Percentiles rank a stretch among this genome's conserved stretches.
These are phyloP conservation scores for Phragmites australis DNA, from an alignment of 176 grass and related monocot species.

Conservation along the genomic window DNA sequence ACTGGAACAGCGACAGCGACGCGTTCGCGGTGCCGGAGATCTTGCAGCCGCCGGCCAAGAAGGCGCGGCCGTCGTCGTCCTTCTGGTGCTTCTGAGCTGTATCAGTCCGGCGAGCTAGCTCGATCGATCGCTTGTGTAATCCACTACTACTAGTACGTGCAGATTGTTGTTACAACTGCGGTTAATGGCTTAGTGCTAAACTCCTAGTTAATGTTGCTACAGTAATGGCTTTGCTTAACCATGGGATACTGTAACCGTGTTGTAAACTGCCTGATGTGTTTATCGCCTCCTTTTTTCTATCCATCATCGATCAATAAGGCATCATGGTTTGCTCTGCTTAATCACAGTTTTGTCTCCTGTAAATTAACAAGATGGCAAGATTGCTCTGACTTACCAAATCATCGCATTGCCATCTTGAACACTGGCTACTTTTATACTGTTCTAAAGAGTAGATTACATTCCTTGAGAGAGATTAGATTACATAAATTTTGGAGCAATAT, in stretches of 20 bases:
- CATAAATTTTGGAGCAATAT: too few species aligned
- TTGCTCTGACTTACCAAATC: too few species aligned
- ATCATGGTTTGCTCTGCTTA: too few species aligned
- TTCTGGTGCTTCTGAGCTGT: constrained; percentile 60
- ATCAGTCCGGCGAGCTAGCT: constrained; percentile 9
- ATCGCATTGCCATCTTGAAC: too few species aligned
- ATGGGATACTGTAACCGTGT: not conserved
- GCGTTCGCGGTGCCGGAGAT: constrained; percentile 79
- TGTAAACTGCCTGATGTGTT: not conserved
- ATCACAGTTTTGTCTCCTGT: too few species aligned
- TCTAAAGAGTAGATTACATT: too few species aligned
- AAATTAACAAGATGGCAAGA: too few species aligned
- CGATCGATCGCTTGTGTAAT: not conserved
- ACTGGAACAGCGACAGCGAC: constrained; percentile 46
- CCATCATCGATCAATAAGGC: too few species aligned
- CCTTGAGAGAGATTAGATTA: too few species aligned
- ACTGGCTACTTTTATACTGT: too few species aligned
- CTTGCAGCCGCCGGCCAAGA: constrained; percentile 49
- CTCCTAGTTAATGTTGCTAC: not conserved
- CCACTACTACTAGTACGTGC: not conserved
- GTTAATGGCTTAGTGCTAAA: not conserved
- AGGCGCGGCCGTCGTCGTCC: constrained; percentile 41
- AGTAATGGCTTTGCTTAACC: not conserved
- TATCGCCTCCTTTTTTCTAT: too few species aligned
- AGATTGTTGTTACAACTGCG: not conserved